These are phyloP conservation scores for Lactarius hengduanensis DNA, from an alignment of 768 basidiomycete genomes.

Conservation along the genomic window DNA sequence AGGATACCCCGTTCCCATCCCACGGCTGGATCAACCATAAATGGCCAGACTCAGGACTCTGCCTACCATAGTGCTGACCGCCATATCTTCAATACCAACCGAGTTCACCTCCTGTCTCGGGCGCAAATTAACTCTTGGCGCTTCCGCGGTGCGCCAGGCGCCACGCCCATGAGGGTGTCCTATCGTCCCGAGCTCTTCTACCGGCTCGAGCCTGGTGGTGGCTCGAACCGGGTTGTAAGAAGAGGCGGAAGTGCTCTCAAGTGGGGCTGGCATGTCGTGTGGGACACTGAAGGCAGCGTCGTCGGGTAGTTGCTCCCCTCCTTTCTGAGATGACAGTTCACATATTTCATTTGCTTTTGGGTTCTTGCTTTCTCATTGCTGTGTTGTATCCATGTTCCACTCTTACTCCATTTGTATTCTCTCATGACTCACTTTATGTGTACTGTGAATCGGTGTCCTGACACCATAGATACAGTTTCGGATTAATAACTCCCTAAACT, in stretches of 20 bases:
- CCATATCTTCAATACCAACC: constrained; percentile 59
- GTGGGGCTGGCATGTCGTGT: constrained; percentile 28
- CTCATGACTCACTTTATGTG: constrained; percentile 2
- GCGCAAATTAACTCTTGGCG: constrained; percentile 58
- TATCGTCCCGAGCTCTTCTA: constrained; percentile 25
- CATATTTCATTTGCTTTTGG: constrained; percentile 7
- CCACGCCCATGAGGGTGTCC: constrained; percentile 40
- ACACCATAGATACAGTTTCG: constrained; percentile 5
- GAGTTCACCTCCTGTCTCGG: constrained; percentile 53
- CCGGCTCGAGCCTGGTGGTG: constrained; percentile 18
- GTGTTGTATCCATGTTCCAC: constrained; percentile 12
- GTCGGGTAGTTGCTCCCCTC: not conserved
- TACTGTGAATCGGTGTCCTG: constrained; percentile 7
- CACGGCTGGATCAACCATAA: not conserved
- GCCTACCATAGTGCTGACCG: constrained; percentile 40
- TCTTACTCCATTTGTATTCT: constrained; percentile 15
- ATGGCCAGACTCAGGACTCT: constrained; percentile 9
- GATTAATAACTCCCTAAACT: constrained; percentile 12
- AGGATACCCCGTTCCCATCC: not conserved
- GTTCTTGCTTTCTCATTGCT: constrained; percentile 2
- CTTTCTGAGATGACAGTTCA: not conserved
- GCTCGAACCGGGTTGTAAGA: not conserved
- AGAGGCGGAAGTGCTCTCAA: constrained; percentile 25
- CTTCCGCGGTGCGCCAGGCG: constrained; percentile 34
- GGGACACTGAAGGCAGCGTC: constrained; percentile 21